Percentiles rank a stretch among this genome's conserved stretches.
phyloP scores from a whole-genome alignment of 306 rosid species.

The Delonix regia region DNA sequence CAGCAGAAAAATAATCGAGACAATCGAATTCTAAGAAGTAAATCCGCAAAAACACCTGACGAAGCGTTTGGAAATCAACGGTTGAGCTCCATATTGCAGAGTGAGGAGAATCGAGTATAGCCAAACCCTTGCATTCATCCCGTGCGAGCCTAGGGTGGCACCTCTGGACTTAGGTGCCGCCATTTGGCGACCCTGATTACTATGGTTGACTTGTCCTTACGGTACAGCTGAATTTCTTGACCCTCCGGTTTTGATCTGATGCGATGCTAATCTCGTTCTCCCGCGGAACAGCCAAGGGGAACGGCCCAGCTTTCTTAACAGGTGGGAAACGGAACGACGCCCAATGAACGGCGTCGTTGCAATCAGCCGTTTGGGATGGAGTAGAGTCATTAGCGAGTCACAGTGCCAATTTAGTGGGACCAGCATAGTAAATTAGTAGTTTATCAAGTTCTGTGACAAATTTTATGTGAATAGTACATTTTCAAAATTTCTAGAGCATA shows the following conservation, averaged over 20 bases:
- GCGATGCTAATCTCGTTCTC: not conserved
- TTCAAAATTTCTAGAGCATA: too few relatives aligned
- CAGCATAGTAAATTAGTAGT: too few relatives aligned
- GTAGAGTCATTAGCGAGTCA: not conserved
- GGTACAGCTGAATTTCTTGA: not conserved
- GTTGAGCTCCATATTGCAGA: conserved; percentile 95
- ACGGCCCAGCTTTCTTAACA: not conserved
- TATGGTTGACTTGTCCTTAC: not conserved
- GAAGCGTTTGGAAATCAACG: conserved; percentile 85
- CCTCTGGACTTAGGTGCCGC: conserved; percentile 45
- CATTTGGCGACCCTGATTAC: conserved; percentile 31
- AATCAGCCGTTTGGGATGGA: not conserved
- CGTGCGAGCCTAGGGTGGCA: conserved; percentile 33
- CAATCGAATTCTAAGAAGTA: conserved; percentile 10
- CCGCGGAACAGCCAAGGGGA: not conserved
- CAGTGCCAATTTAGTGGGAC: too few relatives aligned
- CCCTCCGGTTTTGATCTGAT: not conserved
- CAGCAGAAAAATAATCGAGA: not conserved
- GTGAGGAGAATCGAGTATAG: conserved; percentile 79
- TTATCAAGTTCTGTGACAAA: too few relatives aligned
- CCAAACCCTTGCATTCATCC: conserved; percentile 50
- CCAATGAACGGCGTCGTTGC: not conserved
- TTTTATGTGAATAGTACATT: too few relatives aligned
- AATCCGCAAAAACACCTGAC: conserved; percentile 52
- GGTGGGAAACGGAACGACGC: not conserved